phyloP scores from a whole-genome alignment of 2,329 filamentous ascomycete species.

The Nemania serpens region DNA sequence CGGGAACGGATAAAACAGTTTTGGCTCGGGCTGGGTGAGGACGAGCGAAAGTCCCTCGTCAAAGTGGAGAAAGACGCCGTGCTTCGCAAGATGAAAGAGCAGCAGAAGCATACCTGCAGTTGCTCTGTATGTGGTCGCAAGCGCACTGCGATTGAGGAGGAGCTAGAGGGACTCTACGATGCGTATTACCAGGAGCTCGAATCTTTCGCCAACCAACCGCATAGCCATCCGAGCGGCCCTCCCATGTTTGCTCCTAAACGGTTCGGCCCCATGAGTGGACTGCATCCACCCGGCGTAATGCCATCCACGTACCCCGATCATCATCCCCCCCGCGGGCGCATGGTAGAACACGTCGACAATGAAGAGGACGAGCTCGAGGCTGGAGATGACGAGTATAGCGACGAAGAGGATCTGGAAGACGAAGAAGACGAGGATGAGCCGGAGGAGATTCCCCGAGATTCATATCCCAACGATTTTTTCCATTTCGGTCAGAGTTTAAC shows the following conservation, averaged over 20 bases:
- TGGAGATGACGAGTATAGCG: conserved; percentile 57
- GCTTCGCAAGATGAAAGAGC: conserved; percentile 98
- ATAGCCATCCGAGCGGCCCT: conserved; percentile 70
- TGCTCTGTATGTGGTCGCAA: conserved; percentile 97
- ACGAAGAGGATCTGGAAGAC: conserved; percentile 51
- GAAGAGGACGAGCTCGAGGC: conserved; percentile 61
- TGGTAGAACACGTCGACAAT: conserved; percentile 68
- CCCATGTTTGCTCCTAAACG: conserved; percentile 72
- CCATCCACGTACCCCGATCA: conserved; percentile 64
- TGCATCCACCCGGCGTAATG: conserved; percentile 62
- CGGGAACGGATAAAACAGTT: conserved; percentile 97
- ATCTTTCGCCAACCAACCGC: conserved; percentile 84
- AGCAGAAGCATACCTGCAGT: conserved; percentile 98
- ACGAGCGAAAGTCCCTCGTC: conserved; percentile 91
- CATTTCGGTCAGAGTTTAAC: conserved; percentile 97
- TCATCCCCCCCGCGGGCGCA: conserved; percentile 74
- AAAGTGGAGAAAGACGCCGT: conserved; percentile 99
- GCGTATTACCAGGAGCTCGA: conserved; percentile 98
- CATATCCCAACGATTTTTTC: conserved; percentile 83
- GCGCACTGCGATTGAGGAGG: conserved; percentile 95
- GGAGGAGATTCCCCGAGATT: conserved; percentile 61
- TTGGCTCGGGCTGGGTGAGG: conserved; percentile 92
- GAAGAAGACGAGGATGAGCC: conserved; percentile 59
- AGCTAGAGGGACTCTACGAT: conserved; percentile 95
- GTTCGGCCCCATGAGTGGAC: conserved; percentile 58